These are phyloP conservation scores for Yarrowia keelungensis DNA, from an alignment of 805 yeast species.

Conservation along the genomic window DNA sequence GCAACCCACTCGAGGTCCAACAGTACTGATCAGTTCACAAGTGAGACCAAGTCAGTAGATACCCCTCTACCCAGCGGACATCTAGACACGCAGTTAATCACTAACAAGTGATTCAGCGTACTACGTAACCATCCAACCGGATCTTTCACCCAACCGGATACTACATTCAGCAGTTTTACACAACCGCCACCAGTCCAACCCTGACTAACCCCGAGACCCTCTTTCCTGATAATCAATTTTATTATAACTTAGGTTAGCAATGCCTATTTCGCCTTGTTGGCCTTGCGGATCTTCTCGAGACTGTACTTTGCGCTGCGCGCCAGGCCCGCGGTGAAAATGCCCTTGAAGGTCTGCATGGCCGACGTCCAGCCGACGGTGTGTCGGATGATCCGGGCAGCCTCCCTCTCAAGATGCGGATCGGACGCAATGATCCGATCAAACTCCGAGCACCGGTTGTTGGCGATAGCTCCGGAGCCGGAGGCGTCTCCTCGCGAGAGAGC, in stretches of 20 bases:
- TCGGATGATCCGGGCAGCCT: slow-evolving; percentile 55
- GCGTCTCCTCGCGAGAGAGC: slow-evolving; percentile 33
- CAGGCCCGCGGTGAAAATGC: slow-evolving; percentile 86
- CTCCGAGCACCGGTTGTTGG: slow-evolving; percentile 46
- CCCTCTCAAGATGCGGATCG: slow-evolving; percentile 52
- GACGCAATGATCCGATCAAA: slow-evolving; percentile 56
- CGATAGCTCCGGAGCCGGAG: slow-evolving; percentile 29
- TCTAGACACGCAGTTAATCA: too few species aligned
- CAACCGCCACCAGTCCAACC: too few species aligned
- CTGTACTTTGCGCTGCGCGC: slow-evolving; percentile 75
- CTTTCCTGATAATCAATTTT: not conserved
- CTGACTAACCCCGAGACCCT: too few species aligned
- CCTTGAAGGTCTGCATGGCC: slow-evolving; percentile 76
- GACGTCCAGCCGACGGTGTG: slow-evolving; percentile 74
- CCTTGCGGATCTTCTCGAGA: slow-evolving; percentile 65
- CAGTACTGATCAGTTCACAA: too few species aligned
- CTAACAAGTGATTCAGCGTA: too few species aligned
- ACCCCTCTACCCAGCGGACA: too few species aligned
- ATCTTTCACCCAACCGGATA: too few species aligned
- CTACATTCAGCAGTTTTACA: too few species aligned
- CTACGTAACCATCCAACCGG: too few species aligned
- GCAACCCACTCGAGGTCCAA: too few species aligned
- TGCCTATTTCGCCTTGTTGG: slow-evolving; percentile 37
- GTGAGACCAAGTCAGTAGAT: too few species aligned
- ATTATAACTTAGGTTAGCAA: slow-evolving; percentile 28